Evolutionary conservation across 2,329 filamentous ascomycete species (phyloP).

Genomic region (Pseudogymnoascus sp.): DNA sequence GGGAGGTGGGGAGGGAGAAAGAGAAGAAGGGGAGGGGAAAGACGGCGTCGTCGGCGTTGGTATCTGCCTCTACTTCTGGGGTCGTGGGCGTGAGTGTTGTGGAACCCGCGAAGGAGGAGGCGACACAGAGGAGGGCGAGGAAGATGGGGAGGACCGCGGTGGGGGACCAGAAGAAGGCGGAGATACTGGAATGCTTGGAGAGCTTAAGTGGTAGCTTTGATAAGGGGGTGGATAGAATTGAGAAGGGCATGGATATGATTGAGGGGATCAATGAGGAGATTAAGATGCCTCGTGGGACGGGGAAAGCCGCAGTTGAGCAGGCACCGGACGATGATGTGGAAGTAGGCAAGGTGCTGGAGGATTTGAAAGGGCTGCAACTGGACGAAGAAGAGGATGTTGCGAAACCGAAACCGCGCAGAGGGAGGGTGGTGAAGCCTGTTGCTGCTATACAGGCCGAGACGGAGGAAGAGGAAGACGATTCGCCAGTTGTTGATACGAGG

Average conservation of each 20-base stretch:
- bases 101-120: background rate
- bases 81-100: background rate
- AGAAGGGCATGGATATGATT: background rate
- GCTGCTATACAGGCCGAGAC: background rate
- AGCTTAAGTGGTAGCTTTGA: background rate
- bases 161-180: background rate
- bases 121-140: background rate
- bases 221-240: background rate
- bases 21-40: slow-evolving; percentile 5
- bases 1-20: background rate
- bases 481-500: background rate
- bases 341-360: background rate
- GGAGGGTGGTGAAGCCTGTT: background rate
- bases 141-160: background rate
- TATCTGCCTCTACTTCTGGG: background rate
- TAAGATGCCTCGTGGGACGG: background rate
- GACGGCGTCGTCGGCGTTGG: background rate
- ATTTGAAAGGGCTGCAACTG: background rate
- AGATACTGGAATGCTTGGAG: background rate
- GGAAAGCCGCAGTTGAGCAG: background rate
- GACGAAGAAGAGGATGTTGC: background rate
- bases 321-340: background rate
- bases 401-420: background rate
- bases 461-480: slow-evolving; percentile 14
- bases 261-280: background rate